phyloP scores from a whole-genome alignment of 2,329 filamentous ascomycete genomes.

The Claviceps sp. region DNA sequence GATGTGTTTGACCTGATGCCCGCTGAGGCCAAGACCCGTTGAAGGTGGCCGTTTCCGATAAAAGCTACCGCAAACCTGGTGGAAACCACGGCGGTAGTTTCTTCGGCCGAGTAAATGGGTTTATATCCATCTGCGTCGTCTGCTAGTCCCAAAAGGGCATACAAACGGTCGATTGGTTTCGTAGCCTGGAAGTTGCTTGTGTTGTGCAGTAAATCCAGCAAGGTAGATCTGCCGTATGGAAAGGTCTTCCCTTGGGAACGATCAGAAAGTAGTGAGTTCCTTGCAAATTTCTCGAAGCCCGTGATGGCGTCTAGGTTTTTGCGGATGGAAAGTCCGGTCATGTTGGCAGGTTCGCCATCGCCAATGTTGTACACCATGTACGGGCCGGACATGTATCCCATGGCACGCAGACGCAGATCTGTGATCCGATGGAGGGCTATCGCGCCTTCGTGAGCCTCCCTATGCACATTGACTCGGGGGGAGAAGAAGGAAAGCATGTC shows the following conservation, averaged over 20 bases:
- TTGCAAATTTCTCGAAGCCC: constrained; percentile 1
- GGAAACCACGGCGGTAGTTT: constrained; percentile 2
- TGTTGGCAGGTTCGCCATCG: not conserved
- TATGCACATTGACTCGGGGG: not conserved
- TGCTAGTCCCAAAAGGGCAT: constrained; percentile 5
- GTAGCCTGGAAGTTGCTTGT: constrained; percentile 5
- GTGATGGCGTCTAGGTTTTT: constrained; percentile 4
- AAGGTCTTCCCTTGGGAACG: constrained; percentile 4
- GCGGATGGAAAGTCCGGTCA: constrained; percentile 3
- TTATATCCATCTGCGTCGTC: constrained; percentile 3
- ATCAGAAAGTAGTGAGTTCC: not conserved
- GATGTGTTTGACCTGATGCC: constrained; percentile 1
- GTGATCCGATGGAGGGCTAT: constrained; percentile 1
- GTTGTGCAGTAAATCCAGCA: constrained; percentile 3
- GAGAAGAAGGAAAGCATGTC: not conserved
- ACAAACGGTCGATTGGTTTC: constrained; percentile 2
- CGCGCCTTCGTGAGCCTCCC: constrained; percentile 5
- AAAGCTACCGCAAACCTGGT: constrained; percentile 5
- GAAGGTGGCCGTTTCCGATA: constrained; percentile 2
- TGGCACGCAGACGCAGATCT: constrained; percentile 5
- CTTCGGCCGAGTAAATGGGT: constrained; percentile 4
- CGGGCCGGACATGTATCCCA: constrained; percentile 5
- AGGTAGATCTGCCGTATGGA: not conserved
- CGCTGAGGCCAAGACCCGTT: constrained; percentile 3
- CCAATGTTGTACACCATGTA: constrained; percentile 5